These are phyloP conservation scores for Collybia nuda DNA, from an alignment of 768 basidiomycete species.

Conservation along the genomic window DNA sequence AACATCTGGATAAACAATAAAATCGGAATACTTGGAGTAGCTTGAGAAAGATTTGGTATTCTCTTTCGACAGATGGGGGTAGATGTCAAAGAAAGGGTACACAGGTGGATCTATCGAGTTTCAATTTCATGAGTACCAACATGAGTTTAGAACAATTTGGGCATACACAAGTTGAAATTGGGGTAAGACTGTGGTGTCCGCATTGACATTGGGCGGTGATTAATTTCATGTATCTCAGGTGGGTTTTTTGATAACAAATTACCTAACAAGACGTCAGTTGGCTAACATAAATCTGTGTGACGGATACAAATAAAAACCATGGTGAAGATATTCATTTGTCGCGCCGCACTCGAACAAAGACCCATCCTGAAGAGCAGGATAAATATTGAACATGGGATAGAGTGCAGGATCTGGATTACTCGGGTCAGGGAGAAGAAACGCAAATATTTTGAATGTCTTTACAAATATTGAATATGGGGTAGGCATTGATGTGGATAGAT, in stretches of 20 bases:
- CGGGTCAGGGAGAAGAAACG: no score
- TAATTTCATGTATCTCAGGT: no score
- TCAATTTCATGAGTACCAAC: not conserved
- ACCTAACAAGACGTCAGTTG: no score
- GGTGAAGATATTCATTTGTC: no score
- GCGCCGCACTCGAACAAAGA: no score
- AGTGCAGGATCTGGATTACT: no score
- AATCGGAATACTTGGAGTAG: conserved; percentile 27
- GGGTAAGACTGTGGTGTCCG: not conserved
- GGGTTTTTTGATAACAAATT: no score
- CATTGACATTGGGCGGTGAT: not conserved
- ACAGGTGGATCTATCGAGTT: conserved; percentile 35
- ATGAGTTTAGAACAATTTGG: not conserved
- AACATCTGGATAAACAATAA: conserved; percentile 13
- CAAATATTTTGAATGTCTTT: not conserved
- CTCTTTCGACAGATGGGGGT: conserved; percentile 11
- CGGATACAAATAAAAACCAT: no score
- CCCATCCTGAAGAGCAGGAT: no score
- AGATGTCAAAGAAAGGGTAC: conserved; percentile 21
- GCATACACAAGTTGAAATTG: not conserved
- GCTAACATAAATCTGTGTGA: no score
- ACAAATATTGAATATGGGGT: conserved; percentile 11
- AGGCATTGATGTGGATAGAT: no score
- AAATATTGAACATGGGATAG: no score
- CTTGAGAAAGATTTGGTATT: not conserved